Conservation (phyloP, 2,329 filamentous ascomycete species). For the Balansia obtecta region DNA sequence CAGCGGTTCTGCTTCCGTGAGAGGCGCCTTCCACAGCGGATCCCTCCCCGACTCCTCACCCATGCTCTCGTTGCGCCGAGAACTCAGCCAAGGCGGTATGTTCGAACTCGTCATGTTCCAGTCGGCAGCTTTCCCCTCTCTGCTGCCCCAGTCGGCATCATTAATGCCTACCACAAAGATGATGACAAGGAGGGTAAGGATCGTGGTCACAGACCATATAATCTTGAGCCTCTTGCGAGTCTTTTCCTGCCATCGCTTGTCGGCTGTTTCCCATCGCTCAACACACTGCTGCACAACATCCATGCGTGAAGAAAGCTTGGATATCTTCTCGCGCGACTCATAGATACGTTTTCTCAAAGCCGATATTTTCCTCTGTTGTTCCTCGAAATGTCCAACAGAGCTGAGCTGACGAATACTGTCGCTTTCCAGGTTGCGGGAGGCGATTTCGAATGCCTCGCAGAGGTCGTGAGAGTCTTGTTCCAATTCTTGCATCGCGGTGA, state of each 20-base stretch:
- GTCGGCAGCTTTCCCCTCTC: neutral
- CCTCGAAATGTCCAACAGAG: constrained; percentile 47
- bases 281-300: constrained; percentile 51
- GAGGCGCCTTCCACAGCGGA: constrained; percentile 15
- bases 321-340: constrained; percentile 45
- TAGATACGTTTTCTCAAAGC: constrained; percentile 49
- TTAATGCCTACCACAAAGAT: constrained; percentile 26
- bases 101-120: constrained; percentile 5
- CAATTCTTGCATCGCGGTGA: constrained; percentile 54
- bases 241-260: constrained; percentile 55
- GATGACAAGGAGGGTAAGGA: constrained; percentile 33
- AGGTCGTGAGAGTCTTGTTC: constrained; percentile 46
- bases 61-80: constrained; percentile 8
- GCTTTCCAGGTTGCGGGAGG: constrained; percentile 43
- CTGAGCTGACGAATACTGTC: constrained; percentile 51
- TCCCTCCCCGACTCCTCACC: constrained; percentile 12
- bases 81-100: constrained; percentile 7
- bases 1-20: constrained; percentile 23
- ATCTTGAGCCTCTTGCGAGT: constrained; percentile 50
- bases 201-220: constrained; percentile 48
- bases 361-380: constrained; percentile 52
- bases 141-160: constrained; percentile 8
- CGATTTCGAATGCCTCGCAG: constrained; percentile 44
- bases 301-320: constrained; percentile 48
- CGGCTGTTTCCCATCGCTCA: constrained; percentile 54